These are phyloP conservation scores for Shiraia sp. DNA, from an alignment of 2,329 filamentous ascomycete genomes.

Conservation along the genomic window DNA sequence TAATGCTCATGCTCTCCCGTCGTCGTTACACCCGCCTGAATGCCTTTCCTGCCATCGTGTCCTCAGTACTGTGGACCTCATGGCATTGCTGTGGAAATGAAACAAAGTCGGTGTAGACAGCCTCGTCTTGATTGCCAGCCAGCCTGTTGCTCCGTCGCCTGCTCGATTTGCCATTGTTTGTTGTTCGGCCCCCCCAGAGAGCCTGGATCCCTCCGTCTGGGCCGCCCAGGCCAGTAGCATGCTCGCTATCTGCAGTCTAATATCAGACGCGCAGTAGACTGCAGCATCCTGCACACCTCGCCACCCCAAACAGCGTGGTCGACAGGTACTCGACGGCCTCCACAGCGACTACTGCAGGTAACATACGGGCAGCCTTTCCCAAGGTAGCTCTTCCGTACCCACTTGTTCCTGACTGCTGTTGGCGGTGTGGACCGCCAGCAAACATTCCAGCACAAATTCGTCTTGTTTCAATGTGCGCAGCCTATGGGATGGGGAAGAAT, in stretches of 20 bases:
- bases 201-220: constrained; percentile 12
- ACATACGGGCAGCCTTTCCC: constrained; percentile 21
- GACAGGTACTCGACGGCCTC: constrained; percentile 25
- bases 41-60: too few species aligned
- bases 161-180: constrained; percentile 23
- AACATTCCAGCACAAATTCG: constrained; percentile 29
- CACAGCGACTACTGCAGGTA: constrained; percentile 37
- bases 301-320: constrained; percentile 24
- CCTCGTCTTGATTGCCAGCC: constrained; percentile 16
- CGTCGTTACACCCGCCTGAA: constrained; percentile 7
- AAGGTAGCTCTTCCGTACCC: constrained; percentile 15
- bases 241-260: constrained; percentile 9
- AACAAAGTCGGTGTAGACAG: constrained; percentile 36
- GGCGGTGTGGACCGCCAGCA: constrained; percentile 37
- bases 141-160: constrained; percentile 12
- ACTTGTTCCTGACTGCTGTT: constrained; percentile 30
- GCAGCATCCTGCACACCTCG: constrained; percentile 28
- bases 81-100: constrained; percentile 27
- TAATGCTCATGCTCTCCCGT: constrained; percentile 16
- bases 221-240: constrained; percentile 16
- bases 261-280: constrained; percentile 30
- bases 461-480: constrained; percentile 13
- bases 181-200: constrained; percentile 28
- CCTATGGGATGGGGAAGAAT: constrained; percentile 20
- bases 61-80: constrained; percentile 22